These are phyloP conservation scores for Mycena albidolilacea DNA, from an alignment of 768 basidiomycete species.

Conservation along the genomic window DNA sequence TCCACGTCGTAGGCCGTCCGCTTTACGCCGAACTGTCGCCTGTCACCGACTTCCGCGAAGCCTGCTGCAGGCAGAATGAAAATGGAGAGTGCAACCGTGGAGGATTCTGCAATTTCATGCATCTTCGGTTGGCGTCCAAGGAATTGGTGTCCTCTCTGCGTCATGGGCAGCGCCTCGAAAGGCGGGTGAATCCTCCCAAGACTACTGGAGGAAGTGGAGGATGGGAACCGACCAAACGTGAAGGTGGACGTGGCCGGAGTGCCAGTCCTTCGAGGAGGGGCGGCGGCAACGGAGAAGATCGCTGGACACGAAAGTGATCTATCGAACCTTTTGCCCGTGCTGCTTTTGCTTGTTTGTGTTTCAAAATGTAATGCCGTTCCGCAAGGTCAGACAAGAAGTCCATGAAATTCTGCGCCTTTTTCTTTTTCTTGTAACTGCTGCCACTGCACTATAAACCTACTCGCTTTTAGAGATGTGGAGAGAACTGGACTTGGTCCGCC, in stretches of 20 bases:
- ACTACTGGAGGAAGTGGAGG: conserved; percentile 78
- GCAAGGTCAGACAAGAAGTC: conserved; percentile 73
- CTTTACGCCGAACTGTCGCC: conserved; percentile 98
- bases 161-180: conserved; percentile 87
- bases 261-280: conserved; percentile 77
- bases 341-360: conserved; percentile 8
- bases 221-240: conserved; percentile 86
- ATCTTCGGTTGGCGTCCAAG: conserved; percentile 89
- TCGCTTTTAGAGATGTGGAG: conserved; percentile 6
- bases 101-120: conserved; percentile 99
- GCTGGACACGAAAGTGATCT: conserved; percentile 76
- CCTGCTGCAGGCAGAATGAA: conserved; percentile 98
- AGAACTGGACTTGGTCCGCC: conserved; percentile 36
- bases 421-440: conserved; percentile 64
- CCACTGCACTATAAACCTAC: conserved; percentile 95
- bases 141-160: conserved; percentile 85
- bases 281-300: conserved; percentile 79
- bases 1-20: conserved; percentile 76
- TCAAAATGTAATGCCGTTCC: conserved; percentile 35
- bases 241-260: conserved; percentile 76
- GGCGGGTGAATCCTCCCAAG: conserved; percentile 80
- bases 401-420: conserved; percentile 66
- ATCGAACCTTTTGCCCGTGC: background rate
- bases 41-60: conserved; percentile 98
- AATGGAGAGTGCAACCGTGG: conserved; percentile 98